A percentile compares a stretch with the other conserved stretches of the same genome.
Evolutionary conservation across 768 basidiomycete genomes (phyloP).

Genomic region (Heimioporus sp.): DNA sequence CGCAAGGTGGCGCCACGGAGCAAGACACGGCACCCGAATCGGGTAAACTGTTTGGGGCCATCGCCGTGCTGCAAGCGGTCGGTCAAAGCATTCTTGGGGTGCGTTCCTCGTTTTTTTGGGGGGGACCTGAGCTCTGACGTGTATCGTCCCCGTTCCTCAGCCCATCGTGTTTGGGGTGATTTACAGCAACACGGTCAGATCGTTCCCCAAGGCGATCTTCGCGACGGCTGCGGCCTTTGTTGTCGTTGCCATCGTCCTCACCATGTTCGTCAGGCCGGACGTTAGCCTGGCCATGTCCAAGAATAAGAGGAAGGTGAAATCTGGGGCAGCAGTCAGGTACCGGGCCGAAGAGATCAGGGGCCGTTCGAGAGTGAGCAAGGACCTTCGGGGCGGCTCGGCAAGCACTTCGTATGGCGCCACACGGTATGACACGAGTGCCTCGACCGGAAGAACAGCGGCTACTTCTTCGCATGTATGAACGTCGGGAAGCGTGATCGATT

Average conservation of each 20-base stretch:
- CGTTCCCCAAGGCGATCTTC: slow-evolving; percentile 70
- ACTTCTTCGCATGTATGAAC: slow-evolving; percentile 2
- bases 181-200: slow-evolving; percentile 61
- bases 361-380: slow-evolving; percentile 38
- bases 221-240: slow-evolving; percentile 56
- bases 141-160: slow-evolving; percentile 33
- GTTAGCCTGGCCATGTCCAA: slow-evolving; percentile 20
- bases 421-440: slow-evolving; percentile 4
- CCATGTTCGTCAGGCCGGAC: slow-evolving; percentile 42
- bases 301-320: slow-evolving; percentile 4
- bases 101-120: slow-evolving; percentile 14
- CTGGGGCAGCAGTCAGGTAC: slow-evolving; percentile 2
- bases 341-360: slow-evolving; percentile 17
- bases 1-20: slow-evolving; percentile 4
- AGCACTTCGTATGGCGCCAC: slow-evolving; percentile 17
- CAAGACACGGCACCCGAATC: slow-evolving; percentile 34
- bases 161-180: slow-evolving; percentile 67
- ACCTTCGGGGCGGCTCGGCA: slow-evolving; percentile 34
- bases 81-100: slow-evolving; percentile 61
- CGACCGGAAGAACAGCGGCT: slow-evolving; percentile 5
- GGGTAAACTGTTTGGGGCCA: slow-evolving; percentile 69
- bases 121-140: slow-evolving; percentile 11
- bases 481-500: background rate
- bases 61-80: slow-evolving; percentile 64
- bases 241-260: slow-evolving; percentile 44